Conservation (phyloP, 306 rosid species). For the Cucumis cinereus region DNA sequence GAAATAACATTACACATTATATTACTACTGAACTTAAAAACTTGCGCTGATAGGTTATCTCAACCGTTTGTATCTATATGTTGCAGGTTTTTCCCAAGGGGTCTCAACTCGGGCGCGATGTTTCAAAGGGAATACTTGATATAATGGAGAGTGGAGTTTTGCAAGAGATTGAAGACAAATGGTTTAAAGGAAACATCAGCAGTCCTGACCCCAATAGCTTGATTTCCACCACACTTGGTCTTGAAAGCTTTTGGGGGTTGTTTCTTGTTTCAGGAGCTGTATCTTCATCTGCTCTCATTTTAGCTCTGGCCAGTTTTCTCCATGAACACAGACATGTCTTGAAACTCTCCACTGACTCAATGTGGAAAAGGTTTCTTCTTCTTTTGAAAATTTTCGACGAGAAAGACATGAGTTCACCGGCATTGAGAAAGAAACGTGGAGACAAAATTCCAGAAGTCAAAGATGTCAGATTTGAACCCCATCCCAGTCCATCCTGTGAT, state of each 20-base stretch:
- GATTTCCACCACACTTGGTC: slow-evolving; percentile 30
- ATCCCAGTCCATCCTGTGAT: background rate
- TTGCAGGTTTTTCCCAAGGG: slow-evolving; percentile 33
- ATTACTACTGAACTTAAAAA: background rate
- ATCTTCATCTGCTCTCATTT: slow-evolving; percentile 21
- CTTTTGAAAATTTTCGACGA: slow-evolving; percentile 13
- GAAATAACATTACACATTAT: background rate
- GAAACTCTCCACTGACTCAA: slow-evolving; percentile 12
- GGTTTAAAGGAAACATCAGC: slow-evolving; percentile 20
- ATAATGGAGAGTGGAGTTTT: slow-evolving; percentile 50
- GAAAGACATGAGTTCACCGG: slow-evolving; percentile 15
- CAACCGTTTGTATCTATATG: background rate
- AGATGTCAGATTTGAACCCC: background rate
- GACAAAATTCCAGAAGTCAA: background rate
- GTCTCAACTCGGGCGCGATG: slow-evolving; percentile 40
- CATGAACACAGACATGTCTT: slow-evolving; percentile 23
- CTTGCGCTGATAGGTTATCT: background rate
- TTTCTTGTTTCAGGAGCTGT: slow-evolving; percentile 34
- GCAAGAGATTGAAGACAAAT: slow-evolving; percentile 38
- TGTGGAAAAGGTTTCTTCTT: slow-evolving; percentile 17
- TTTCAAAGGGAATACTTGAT: slow-evolving; percentile 45
- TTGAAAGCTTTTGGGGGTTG: slow-evolving; percentile 57
- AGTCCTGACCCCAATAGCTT: slow-evolving; percentile 19
- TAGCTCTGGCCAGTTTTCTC: slow-evolving; percentile 22
- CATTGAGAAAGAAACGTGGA: background rate